Conservation (phyloP, 805 yeast genomes). For the Pichia insulana region DNA sequence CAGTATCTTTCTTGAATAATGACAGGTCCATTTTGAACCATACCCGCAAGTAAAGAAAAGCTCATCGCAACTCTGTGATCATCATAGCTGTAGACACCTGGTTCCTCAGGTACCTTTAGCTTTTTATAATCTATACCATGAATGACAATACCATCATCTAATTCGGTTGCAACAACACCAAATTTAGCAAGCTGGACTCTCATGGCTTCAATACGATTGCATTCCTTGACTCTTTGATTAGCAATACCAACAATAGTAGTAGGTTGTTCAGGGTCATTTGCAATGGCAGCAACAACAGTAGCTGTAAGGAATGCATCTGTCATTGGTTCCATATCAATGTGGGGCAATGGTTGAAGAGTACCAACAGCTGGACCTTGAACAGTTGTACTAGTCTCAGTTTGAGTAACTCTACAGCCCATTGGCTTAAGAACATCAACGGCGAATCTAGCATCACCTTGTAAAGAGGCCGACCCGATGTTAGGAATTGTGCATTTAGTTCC, state of each 20-base stretch:
- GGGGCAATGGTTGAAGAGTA: constrained; percentile 54
- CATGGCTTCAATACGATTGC: constrained; percentile 96
- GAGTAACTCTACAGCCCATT: constrained; percentile 89
- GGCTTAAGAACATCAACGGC: constrained; percentile 88
- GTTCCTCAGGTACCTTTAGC: constrained; percentile 47
- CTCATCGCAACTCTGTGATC: constrained; percentile 99
- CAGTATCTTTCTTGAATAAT: constrained; percentile 79
- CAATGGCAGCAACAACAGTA: constrained; percentile 88
- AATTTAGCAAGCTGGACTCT: constrained; percentile 78
- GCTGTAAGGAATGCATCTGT: constrained; percentile 98
- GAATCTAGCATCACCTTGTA: constrained; percentile 96
- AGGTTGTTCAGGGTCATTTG: constrained; percentile 43
- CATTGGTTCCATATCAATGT: constrained; percentile 98
- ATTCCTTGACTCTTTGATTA: constrained; percentile 95
- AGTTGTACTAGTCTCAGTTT: constrained; percentile 79
- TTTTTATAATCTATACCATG: constrained; percentile 51
- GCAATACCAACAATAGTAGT: constrained; percentile 93
- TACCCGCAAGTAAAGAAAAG: constrained; percentile 78
- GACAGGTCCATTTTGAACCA: constrained; percentile 44
- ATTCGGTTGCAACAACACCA: constrained; percentile 78
- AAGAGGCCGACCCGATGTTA: constrained; percentile 81
- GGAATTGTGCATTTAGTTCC: constrained; percentile 91
- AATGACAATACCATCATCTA: constrained; percentile 87
- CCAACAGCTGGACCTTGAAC: constrained; percentile 84
- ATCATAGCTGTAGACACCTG: constrained; percentile 74